Percentiles rank a stretch among this genome's conserved stretches.
These are phyloP conservation scores for Russula sp. DNA, from an alignment of 768 basidiomycete species.

Conservation along the genomic window DNA sequence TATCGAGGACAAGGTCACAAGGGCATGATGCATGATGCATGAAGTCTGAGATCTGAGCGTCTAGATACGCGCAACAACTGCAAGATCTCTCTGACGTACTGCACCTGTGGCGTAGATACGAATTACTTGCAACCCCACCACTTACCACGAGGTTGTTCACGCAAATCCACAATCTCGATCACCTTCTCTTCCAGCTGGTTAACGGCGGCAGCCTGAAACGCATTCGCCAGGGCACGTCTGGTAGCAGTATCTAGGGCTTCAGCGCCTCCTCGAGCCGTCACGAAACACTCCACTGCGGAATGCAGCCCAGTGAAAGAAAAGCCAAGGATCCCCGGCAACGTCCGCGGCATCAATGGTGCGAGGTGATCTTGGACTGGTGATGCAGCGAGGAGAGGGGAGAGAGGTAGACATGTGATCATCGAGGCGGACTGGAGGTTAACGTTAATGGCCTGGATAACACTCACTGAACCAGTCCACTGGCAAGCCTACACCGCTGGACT, in stretches of 20 bases:
- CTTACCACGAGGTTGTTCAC: conserved; percentile 68
- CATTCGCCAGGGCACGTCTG: conserved; percentile 49
- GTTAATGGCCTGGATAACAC: no score
- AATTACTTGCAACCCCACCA: conserved; percentile 91
- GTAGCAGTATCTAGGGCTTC: conserved; percentile 33
- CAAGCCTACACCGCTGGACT: no score
- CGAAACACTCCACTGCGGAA: conserved; percentile 55
- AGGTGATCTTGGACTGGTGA: conserved; percentile 23
- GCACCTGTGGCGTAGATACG: conserved; percentile 57
- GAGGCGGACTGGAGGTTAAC: no score
- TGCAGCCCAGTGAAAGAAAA: conserved; percentile 83
- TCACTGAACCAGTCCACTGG: no score
- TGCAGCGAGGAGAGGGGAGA: no score
- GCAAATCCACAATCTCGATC: conserved; percentile 30
- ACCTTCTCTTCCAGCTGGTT: conserved; percentile 74
- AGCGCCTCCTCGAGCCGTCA: conserved; percentile 37
- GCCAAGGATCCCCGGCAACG: conserved; percentile 45
- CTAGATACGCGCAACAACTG: neutral
- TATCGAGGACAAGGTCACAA: conserved; percentile 27
- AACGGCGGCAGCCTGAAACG: conserved; percentile 68
- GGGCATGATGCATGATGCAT: no score
- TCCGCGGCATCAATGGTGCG: conserved; percentile 32
- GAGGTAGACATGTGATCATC: no score
- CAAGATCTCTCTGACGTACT: conserved; percentile 10
- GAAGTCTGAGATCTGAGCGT: conserved; percentile 28